phyloP scores from a whole-genome alignment of 257 asterid genomes.

The Voacanga thouarsii region DNA sequence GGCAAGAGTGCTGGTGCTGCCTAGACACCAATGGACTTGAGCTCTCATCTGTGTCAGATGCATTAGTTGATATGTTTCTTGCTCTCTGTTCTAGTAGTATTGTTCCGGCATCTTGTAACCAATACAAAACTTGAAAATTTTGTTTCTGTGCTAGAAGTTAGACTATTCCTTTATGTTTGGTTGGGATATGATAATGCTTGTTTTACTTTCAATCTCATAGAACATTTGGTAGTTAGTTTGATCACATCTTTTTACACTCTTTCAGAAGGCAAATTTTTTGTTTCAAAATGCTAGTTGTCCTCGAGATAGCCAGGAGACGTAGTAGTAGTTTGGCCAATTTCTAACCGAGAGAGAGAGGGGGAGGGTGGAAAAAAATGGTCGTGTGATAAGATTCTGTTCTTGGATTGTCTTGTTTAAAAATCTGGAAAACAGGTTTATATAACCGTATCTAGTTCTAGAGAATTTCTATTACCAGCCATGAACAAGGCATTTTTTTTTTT shows the following conservation, averaged over 20 bases:
- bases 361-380: no score
- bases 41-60: background rate
- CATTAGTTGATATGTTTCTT: background rate
- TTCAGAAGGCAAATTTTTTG: no score
- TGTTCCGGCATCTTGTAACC: background rate
- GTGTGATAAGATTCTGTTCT: no score
- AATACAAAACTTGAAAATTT: background rate
- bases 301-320: no score
- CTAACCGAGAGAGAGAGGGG: no score
- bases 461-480: no score
- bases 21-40: background rate
- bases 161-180: background rate
- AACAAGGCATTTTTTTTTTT: no score
- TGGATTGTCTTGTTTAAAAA: no score
- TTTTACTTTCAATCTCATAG: background rate
- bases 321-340: no score
- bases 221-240: background rate
- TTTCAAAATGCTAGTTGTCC: no score
- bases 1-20: slow-evolving; percentile 24
- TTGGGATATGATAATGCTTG: background rate
- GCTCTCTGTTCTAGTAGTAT: background rate
- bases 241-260: background rate
- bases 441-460: no score
- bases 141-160: background rate
- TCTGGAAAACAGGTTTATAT: no score